Percentiles rank a stretch among this genome's conserved stretches.
These are phyloP conservation scores for Cicer cuneatum DNA, from an alignment of 306 rosid species.

Conservation along the genomic window DNA sequence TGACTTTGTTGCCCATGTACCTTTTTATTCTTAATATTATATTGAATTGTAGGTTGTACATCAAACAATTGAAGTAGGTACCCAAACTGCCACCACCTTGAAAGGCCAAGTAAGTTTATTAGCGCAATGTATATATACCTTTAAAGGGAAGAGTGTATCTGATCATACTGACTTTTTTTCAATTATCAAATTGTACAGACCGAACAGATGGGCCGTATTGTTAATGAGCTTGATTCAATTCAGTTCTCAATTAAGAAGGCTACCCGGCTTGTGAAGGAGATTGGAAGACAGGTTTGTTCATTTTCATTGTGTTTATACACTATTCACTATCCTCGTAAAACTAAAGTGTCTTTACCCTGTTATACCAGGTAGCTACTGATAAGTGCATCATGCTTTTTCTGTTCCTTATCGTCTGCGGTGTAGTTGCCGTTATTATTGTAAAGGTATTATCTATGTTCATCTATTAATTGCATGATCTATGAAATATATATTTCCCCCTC, in stretches of 20 bases:
- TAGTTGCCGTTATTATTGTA: slow-evolving; percentile 87
- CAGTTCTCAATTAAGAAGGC: slow-evolving; percentile 98
- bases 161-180: slow-evolving; percentile 44
- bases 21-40: slow-evolving; percentile 39
- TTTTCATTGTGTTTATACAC: slow-evolving; percentile 21
- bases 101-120: slow-evolving; percentile 85
- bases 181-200: slow-evolving; percentile 62
- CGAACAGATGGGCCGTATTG: slow-evolving; percentile 98
- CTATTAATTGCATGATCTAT: slow-evolving; percentile 14
- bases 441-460: slow-evolving; percentile 64
- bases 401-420: slow-evolving; percentile 86
- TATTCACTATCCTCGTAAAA: slow-evolving; percentile 26
- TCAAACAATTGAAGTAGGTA: slow-evolving; percentile 94
- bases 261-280: slow-evolving; percentile 96
- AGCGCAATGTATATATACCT: slow-evolving; percentile 27
- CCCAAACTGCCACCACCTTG: slow-evolving; percentile 82
- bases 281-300: slow-evolving; percentile 86
- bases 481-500: background rate
- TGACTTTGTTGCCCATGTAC: slow-evolving; percentile 28
- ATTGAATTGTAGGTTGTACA: slow-evolving; percentile 69
- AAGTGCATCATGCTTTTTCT: slow-evolving; percentile 98
- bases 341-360: slow-evolving; percentile 23
- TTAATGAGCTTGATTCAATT: slow-evolving; percentile 95
- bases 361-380: slow-evolving; percentile 91
- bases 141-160: slow-evolving; percentile 14